Base-by-base conservation (phyloP, 1,284 basidiomycete genomes). In the Peniophora sp. region DNA sequence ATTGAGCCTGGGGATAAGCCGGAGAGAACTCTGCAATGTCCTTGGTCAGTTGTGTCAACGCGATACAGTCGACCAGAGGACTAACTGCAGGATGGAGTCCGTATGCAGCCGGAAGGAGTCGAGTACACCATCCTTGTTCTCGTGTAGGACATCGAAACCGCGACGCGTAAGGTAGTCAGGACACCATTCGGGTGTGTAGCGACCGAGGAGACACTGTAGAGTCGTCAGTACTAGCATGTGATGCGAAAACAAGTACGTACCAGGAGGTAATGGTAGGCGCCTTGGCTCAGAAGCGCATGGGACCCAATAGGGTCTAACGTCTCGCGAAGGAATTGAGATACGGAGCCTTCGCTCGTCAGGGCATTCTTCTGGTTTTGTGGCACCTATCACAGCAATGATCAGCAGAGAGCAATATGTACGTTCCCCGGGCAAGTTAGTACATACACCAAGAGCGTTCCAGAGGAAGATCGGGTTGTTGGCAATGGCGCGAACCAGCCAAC, bases 361-460 rank as follows among this genome's bases (percentile, higher is more conserved):
- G 82, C 83, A 59, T 77, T 73, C 61, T 83, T 77, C 69, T 92
- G 89, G 63, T 89, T 88, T 58, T 75, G 70, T 2, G 89, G 89
- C 3, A 45, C 44, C 44, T 45, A n/a, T 36, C n/a, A n/a, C n/a
- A n/a, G n/a, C n/a, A n/a, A n/a, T n/a, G n/a, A n/a, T n/a, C n/a
- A n/a, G n/a, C n/a, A 22, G 44, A 41, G 20, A 41, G 39, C 39
- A n/a, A n/a, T n/a, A n/a, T n/a, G 20, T 41, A 17, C 39, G 27
- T 41, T 36, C 34, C 34, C 34, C 10, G 10, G 34, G n/a, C n/a
- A 36, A 10, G 34, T 36, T n/a, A 14, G 10, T 16, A 45, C 44
- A n/a, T 1, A 92, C 87, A 32, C 89, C 88, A 14, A 92, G 71
- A 0, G 88, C 87, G 59, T 89, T 89, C 89, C 89, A 92, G 55